Evolutionary conservation across 2,329 filamentous ascomycete species (phyloP).

Genomic region (Penicillium nordicum): DNA sequence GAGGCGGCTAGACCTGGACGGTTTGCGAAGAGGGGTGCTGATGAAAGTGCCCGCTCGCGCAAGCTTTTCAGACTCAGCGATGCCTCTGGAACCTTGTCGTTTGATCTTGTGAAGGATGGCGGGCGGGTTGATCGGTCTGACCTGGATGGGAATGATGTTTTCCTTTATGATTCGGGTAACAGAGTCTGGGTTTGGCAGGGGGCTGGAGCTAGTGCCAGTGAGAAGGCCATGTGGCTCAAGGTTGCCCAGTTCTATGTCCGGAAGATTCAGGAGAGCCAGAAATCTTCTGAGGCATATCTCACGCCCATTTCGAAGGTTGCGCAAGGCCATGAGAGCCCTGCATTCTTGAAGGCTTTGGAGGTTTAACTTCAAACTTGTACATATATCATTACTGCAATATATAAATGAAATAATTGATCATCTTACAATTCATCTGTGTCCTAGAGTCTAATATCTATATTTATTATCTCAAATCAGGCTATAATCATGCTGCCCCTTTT

Average conservation of each 20-base stretch:
- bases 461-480: conserved; percentile 19
- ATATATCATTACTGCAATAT: background rate
- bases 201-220: conserved; percentile 53
- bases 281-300: conserved; percentile 21
- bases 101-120: conserved; percentile 58
- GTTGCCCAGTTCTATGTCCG: conserved; percentile 32
- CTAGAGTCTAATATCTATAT: background rate
- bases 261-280: conserved; percentile 23
- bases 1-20: conserved; percentile 38
- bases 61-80: conserved; percentile 64
- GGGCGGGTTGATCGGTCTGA: conserved; percentile 45
- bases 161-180: conserved; percentile 58
- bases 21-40: conserved; percentile 21
- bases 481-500: conserved; percentile 37
- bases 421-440: background rate
- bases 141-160: conserved; percentile 66
- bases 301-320: conserved; percentile 32
- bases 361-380: conserved; percentile 7
- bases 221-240: conserved; percentile 57
- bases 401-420: background rate
- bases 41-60: conserved; percentile 28
- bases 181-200: conserved; percentile 67
- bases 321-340: conserved; percentile 28
- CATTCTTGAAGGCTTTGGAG: conserved; percentile 27
- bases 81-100: conserved; percentile 55